Evolutionary conservation across 768 basidiomycete species (phyloP).

Genomic region (Pleurotus citrinopileatus): DNA sequence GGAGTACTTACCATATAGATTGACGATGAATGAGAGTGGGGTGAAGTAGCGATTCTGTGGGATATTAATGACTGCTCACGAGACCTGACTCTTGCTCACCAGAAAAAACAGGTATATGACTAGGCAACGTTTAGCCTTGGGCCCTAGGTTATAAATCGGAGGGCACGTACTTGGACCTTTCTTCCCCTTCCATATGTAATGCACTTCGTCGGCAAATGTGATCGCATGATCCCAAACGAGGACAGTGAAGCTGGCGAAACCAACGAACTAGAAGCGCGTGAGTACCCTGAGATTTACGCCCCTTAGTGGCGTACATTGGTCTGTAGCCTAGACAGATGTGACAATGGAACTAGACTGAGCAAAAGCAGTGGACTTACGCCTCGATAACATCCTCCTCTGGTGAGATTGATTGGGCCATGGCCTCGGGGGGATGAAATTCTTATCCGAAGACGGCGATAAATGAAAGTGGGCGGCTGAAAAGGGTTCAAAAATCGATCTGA

Average conservation of each 20-base stretch:
- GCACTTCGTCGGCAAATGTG: constrained; percentile 46
- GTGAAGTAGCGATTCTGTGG: constrained; percentile 64
- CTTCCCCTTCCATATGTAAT: constrained; percentile 49
- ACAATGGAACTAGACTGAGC: too few relatives aligned
- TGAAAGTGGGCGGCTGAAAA: too few relatives aligned
- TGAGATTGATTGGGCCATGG: too few relatives aligned
- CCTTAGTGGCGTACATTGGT: constrained; percentile 10
- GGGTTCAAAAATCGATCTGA: too few relatives aligned
- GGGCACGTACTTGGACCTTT: constrained; percentile 42
- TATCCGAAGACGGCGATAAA: too few relatives aligned
- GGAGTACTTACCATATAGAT: constrained; percentile 38
- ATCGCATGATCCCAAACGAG: constrained; percentile 58
- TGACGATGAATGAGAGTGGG: constrained; percentile 59
- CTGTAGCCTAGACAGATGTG: constrained; percentile 8
- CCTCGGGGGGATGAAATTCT: too few relatives aligned
- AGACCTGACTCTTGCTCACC: constrained; percentile 21
- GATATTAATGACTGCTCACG: background rate
- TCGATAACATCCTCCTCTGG: background rate
- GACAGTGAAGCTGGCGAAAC: constrained; percentile 46
- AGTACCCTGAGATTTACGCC: background rate
- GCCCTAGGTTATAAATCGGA: background rate
- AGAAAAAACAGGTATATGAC: constrained; percentile 43
- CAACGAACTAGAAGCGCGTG: constrained; percentile 39
- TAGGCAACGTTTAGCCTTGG: constrained; percentile 12
- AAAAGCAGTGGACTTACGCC: background rate